Base-by-base conservation (phyloP, 768 basidiomycete species). In the Scleroderma bovista region DNA sequence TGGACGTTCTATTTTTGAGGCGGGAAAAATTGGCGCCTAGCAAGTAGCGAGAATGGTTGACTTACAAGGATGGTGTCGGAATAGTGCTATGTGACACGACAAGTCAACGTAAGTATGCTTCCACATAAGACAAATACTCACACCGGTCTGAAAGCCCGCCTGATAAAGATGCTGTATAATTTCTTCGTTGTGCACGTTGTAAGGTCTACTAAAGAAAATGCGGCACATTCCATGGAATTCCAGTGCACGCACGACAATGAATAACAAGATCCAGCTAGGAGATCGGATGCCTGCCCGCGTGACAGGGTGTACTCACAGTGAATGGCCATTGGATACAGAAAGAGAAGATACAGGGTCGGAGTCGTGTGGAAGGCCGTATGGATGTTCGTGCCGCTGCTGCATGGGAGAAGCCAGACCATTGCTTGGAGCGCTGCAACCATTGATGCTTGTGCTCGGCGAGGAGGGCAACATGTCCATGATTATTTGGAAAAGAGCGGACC, bases 121-220 rank as follows among this genome's bases (percentile, higher is more conserved):
- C 54, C 36, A 23, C 24, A 45, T 59, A 47, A 46, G 45, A 54
- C 22, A 10, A 42, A 41, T 46, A 78, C 88, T 67, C 72, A 90
- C 87, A 61, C 89, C 86, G 47, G 81, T 83, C 63, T 88, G 84
- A 65, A 91, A 91, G 33, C 87, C 88, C 50, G 85, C 73, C 56
- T 84, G 81, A 67, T 86, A 89, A 56, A 91, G 67, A 66, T 91
- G 85, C 64, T 79, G 78, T 56, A 91, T 77, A 56, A 89, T 86
- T 58, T 84, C 80, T 60, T 88, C 81, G 51, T 89, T 83, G 69
- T 90, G 87, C 52, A 73, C 64, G 62, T 79, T 78, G 66, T 76
- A 83, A 32, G 77, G 74, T 55, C 72, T 61, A 38, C 69, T 72
- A 47, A 11, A 47, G 46, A 51, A 50, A 42, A 32, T 36, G 19